phyloP scores from a whole-genome alignment of 306 rosid species.

The Pyrus betulifolia region DNA sequence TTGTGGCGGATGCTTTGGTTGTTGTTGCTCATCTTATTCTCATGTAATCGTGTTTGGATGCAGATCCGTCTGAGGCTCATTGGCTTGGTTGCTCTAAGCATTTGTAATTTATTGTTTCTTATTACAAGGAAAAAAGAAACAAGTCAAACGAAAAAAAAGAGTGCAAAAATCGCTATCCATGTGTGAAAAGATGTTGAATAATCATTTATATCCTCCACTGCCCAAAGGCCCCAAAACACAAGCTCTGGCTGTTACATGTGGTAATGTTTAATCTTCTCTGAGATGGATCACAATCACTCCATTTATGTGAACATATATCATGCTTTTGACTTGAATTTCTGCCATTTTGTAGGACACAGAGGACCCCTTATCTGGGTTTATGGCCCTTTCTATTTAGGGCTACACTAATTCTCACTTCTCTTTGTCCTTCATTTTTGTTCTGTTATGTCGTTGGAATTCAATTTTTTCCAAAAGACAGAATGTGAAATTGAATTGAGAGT shows the following conservation, averaged over 20 bases:
- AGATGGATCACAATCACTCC: not conserved
- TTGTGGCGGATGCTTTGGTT: no score
- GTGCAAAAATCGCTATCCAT: no score
- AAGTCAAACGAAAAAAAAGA: no score
- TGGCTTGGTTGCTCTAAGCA: no score
- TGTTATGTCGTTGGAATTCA: not conserved
- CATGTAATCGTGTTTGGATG: no score
- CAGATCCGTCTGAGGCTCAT: no score
- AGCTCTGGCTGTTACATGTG: not conserved
- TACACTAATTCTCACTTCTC: conserved; percentile 2
- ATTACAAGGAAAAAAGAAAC: no score
- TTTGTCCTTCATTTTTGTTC: conserved; percentile 14
- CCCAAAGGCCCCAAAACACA: not conserved
- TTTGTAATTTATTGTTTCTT: no score
- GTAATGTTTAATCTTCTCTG: not conserved
- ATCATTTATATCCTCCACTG: not conserved
- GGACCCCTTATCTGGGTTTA: conserved; percentile 6
- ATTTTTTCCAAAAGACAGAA: not conserved
- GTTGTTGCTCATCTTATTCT: no score
- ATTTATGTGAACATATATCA: conserved; percentile 4
- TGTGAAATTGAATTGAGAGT: not conserved
- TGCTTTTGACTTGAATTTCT: conserved; percentile 8
- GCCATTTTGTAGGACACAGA: not conserved
- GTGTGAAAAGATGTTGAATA: no score
- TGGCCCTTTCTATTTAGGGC: not conserved